phyloP scores from a whole-genome alignment of 306 rosid genomes.

The Prunus dulcis region DNA sequence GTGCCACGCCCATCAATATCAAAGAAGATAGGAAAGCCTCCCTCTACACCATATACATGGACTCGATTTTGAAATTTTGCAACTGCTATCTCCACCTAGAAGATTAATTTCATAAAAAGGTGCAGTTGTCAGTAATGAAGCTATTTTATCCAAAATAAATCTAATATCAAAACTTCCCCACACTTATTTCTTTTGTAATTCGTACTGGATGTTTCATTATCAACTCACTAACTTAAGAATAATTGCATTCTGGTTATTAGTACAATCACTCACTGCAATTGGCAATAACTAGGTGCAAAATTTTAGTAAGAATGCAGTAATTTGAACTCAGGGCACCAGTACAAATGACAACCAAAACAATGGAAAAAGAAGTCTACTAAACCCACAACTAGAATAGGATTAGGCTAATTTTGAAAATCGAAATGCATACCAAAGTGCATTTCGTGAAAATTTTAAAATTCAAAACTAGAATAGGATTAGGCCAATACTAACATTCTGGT shows the following conservation, averaged over 20 bases:
- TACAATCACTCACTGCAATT: neutral
- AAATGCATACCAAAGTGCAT: neutral
- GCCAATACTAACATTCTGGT: neutral
- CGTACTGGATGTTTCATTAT: neutral
- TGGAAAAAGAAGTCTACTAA: neutral
- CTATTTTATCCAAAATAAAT: neutral
- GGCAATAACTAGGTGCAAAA: neutral
- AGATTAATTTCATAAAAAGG: neutral
- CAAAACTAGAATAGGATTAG: no score
- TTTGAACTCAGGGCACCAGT: neutral
- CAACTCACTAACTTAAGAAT: neutral
- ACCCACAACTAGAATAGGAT: neutral
- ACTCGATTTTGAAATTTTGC: conserved; percentile 80
- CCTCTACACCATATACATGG: conserved; percentile 66
- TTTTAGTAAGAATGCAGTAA: neutral
- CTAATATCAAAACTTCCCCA: neutral
- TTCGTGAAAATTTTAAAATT: no score
- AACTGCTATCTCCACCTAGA: conserved; percentile 71
- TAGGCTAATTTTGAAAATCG: neutral
- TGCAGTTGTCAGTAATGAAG: neutral
- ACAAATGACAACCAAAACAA: neutral
- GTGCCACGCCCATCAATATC: conserved; percentile 82
- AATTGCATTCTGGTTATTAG: neutral
- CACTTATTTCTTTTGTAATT: neutral
- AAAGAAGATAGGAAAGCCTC: conserved; percentile 76